These are phyloP conservation scores for Candida awuae DNA, from an alignment of 805 yeast species.

Conservation along the genomic window DNA sequence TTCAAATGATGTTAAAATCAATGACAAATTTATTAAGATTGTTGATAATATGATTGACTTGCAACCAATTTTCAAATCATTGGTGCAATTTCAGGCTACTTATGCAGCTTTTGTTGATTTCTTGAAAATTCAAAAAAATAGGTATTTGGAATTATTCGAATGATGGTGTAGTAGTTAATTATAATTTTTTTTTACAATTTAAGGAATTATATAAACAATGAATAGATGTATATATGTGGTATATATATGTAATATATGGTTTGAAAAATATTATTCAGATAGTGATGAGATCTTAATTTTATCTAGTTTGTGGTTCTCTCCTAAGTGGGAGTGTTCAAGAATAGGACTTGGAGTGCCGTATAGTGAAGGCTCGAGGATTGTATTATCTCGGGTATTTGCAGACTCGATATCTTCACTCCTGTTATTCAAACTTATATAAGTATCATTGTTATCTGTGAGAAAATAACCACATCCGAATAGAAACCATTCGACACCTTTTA, in stretches of 20 bases:
- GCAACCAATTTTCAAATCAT: conserved; percentile 44
- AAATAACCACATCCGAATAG: conserved; percentile 14
- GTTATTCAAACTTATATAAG: neutral
- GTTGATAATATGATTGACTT: conserved; percentile 41
- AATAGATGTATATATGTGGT: neutral
- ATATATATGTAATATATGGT: too few relatives aligned
- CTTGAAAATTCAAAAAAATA: conserved; percentile 31
- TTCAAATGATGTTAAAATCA: conserved; percentile 5
- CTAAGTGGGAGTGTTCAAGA: conserved; percentile 1
- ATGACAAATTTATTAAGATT: conserved; percentile 31
- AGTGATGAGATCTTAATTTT: too few relatives aligned
- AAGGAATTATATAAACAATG: too few relatives aligned
- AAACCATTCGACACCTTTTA: conserved; percentile 15
- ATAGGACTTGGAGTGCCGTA: conserved; percentile 8
- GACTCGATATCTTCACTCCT: neutral
- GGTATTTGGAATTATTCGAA: conserved; percentile 15
- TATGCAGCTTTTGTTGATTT: conserved; percentile 43
- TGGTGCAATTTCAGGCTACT: conserved; percentile 41
- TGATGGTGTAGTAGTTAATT: neutral
- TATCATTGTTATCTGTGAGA: neutral
- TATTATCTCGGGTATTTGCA: too few relatives aligned
- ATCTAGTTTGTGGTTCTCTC: conserved; percentile 6
- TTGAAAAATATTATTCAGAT: neutral
- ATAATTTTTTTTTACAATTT: too few relatives aligned
- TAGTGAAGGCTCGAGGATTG: neutral